Percentiles rank a stretch among this genome's conserved stretches.
Evolutionary conservation across 768 basidiomycete species (phyloP).

Genomic region (Phylloporus sp.): DNA sequence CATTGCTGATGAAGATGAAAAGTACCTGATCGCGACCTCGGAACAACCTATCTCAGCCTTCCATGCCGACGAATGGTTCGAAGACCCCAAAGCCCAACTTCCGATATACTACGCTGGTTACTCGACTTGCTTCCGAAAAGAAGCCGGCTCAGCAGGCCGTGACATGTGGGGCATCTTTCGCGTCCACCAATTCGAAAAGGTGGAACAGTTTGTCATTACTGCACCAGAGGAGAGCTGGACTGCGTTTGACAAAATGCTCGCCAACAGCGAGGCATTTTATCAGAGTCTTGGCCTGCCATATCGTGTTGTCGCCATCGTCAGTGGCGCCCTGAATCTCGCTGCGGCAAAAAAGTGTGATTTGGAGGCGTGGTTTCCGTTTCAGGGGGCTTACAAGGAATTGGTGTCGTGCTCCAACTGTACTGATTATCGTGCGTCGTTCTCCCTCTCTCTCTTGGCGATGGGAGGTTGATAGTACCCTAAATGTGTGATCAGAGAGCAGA

Average conservation of each 20-base stretch:
- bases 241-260: conserved; percentile 89
- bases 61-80: conserved; percentile 98
- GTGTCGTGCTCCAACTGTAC: conserved; percentile 99
- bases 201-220: conserved; percentile 96
- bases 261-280: conserved; percentile 90
- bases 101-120: conserved; percentile 86
- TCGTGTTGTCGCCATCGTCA: conserved; percentile 90
- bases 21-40: conserved; percentile 98
- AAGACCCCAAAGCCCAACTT: conserved; percentile 86
- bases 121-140: conserved; percentile 98
- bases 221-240: conserved; percentile 93
- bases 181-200: conserved; percentile 99
- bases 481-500: conserved; percentile 65
- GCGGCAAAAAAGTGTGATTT: conserved; percentile 97
- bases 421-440: conserved; percentile 83
- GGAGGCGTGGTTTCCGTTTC: conserved; percentile 99
- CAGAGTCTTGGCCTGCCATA: conserved; percentile 92
- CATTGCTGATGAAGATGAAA: conserved; percentile 87
- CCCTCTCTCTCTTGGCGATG: not conserved
- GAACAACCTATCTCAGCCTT: conserved; percentile 98
- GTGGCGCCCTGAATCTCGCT: conserved; percentile 93
- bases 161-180: conserved; percentile 99
- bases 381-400: conserved; percentile 92
- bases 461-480: not conserved
- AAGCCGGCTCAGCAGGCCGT: conserved; percentile 94